Conservation (phyloP, 768 basidiomycete genomes). For the Mycena haematopus region DNA sequence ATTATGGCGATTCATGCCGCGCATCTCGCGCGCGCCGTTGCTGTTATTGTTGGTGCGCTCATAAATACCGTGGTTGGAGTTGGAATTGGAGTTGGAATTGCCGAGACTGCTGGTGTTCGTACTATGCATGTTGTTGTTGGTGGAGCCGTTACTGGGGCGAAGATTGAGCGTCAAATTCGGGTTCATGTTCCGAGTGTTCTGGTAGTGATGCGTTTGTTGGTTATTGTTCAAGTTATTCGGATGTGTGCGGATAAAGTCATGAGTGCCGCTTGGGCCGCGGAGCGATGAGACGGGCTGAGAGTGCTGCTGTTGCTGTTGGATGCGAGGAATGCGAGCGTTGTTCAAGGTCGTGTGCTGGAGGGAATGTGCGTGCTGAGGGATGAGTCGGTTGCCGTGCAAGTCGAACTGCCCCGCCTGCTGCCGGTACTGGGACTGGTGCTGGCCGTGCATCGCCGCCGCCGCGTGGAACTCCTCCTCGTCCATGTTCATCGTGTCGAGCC, state of each 20-base stretch:
- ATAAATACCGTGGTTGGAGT: constrained; percentile 24
- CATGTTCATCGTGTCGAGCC: constrained; percentile 35
- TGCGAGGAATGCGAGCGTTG: constrained; percentile 24
- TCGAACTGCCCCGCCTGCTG: constrained; percentile 21
- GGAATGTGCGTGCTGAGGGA: constrained; percentile 17
- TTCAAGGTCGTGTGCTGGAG: constrained; percentile 24
- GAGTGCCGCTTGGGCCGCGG: constrained; percentile 17
- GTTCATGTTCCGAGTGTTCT: constrained; percentile 19
- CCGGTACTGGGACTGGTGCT: constrained; percentile 15
- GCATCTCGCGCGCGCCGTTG: constrained; percentile 12
- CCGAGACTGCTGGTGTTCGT: constrained; percentile 19
- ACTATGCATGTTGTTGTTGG: constrained; percentile 24
- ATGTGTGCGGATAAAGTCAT: constrained; percentile 15
- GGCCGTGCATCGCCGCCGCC: constrained; percentile 10
- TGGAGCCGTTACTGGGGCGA: constrained; percentile 10
- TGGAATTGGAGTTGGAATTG: constrained; percentile 29
- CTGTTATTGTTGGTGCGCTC: constrained; percentile 8
- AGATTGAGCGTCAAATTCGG: not conserved
- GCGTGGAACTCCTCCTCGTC: constrained; percentile 48
- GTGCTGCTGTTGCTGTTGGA: constrained; percentile 5
- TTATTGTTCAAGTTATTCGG: not conserved
- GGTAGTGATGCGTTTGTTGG: constrained; percentile 25
- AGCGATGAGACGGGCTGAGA: constrained; percentile 9
- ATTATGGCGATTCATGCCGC: constrained; percentile 24
- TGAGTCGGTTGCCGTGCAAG: not conserved